phyloP scores from a whole-genome alignment of 768 basidiomycete genomes.

The Rhizopogon rudus region DNA sequence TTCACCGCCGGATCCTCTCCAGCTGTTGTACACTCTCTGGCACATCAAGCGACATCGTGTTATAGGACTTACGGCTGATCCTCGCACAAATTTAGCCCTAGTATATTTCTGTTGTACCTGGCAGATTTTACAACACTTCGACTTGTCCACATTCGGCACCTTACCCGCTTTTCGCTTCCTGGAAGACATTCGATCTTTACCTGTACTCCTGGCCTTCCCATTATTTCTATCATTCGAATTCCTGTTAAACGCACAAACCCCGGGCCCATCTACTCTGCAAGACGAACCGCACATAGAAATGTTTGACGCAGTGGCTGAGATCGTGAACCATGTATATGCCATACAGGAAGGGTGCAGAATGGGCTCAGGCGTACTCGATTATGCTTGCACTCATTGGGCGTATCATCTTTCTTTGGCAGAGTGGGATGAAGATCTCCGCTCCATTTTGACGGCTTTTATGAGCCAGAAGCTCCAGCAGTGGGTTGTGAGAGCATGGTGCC shows the following conservation, averaged over 20 bases:
- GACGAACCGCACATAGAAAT: not conserved
- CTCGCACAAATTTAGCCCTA: not conserved
- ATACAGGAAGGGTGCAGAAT: fast-evolving
- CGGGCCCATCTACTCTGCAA: not conserved
- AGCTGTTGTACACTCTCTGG: not conserved
- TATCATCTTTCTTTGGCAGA: not conserved
- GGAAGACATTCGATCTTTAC: not conserved
- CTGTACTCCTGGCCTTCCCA: not conserved
- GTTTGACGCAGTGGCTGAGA: not conserved
- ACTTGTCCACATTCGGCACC: not conserved
- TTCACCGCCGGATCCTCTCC: not conserved
- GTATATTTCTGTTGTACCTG: not conserved
- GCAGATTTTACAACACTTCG: not conserved
- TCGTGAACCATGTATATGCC: not conserved
- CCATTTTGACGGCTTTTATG: not conserved
- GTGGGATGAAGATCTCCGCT: not conserved
- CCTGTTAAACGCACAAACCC: too few species aligned
- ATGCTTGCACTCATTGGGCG: not conserved
- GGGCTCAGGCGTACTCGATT: not conserved
- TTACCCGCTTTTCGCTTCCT: not conserved
- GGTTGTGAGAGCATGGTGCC: not conserved
- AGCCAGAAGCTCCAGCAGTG: not conserved
- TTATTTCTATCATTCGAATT: not conserved
- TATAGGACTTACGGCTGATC: not conserved
- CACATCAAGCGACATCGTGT: not conserved